Base-by-base conservation (phyloP, 2,329 filamentous ascomycete genomes). In the Xylariaceae sp. region DNA sequence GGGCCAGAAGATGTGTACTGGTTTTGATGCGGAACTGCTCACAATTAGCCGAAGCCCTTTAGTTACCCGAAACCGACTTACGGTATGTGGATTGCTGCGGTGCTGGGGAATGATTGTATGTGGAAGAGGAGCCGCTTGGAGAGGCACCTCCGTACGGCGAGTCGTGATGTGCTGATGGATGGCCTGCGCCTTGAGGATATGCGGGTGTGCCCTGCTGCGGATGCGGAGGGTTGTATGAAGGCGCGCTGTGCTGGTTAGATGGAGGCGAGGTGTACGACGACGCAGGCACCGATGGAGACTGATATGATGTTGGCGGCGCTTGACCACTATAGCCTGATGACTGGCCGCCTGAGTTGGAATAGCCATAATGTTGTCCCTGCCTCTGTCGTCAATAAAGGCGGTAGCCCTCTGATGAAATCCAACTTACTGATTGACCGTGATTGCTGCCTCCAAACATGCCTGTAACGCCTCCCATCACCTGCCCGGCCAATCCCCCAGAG, bases 281-380 rank as follows among this genome's bases (percentile, higher is more conserved):
- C 31, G 63, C 56, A 42, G 66, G 54, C 42, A 55, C 49, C 46
- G 45, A 58, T 44, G 65, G 58, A 27, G 74, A 68, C 58, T 83
- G 78, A 63, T 85, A 85, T 6, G 80, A 76, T 12, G 76, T 67
- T n/a, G 81, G 78, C 11, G 85, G 85, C 36, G 83, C 81, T 49
- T 79, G 74, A 48, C 83, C 85, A 52, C 72, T 76, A 65, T 87
- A 89, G 35, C 75, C 73, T 40, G 78, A 77, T 53, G 75, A 65
- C 39, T 77, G 71, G 39, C 75, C 76, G 7, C 22, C 22, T 3
- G 73, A 66, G 59, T 78, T 78, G 18, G 80, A 81, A 65, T 86
- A 86, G 31, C 83, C 85, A 62, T 80, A 89, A 61, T 77, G 80
- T 55, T 82, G 75, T 52, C 71, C 71, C 72, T 78, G 35, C 10